phyloP scores from a whole-genome alignment of 139 green algal genomes.

The Coccomyxa sp. region DNA sequence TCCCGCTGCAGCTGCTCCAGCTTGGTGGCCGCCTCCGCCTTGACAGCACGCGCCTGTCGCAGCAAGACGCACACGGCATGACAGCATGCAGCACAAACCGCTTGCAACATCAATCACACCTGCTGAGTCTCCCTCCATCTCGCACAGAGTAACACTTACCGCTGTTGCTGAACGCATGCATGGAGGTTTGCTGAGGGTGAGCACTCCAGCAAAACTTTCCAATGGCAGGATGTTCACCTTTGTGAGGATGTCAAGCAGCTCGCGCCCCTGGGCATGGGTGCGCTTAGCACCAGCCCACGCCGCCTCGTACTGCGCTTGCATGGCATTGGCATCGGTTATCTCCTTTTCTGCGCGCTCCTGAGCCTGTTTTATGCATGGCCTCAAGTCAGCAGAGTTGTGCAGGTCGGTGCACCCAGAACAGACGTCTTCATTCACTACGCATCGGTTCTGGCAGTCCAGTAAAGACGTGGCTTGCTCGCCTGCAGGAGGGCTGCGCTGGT shows the following conservation, averaged over 20 bases:
- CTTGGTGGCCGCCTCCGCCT: conserved; percentile 32
- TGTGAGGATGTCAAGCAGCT: conserved; percentile 6
- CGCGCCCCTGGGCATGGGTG: conserved; percentile 15
- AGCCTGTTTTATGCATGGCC: conserved; percentile 7
- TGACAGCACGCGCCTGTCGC: conserved; percentile 13
- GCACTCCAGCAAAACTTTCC: neutral
- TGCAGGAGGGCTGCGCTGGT: conserved; percentile 57
- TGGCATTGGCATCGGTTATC: conserved; percentile 33
- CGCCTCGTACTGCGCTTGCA: conserved; percentile 42
- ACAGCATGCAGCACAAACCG: neutral
- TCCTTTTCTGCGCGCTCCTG: conserved; percentile 41
- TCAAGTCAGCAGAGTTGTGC: neutral
- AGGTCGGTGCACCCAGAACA: neutral
- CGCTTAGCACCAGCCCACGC: conserved; percentile 7
- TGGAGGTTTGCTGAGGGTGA: too few species aligned
- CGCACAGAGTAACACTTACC: too few species aligned
- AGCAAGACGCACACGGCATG: neutral
- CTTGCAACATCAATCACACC: too few species aligned
- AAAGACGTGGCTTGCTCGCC: neutral
- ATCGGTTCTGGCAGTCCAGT: neutral
- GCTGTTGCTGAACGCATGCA: too few species aligned
- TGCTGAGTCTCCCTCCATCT: too few species aligned
- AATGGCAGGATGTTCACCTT: conserved; percentile 2
- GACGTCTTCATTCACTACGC: neutral
- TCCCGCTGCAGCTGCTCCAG: conserved; percentile 43